Evolutionary conservation across 306 rosid species (phyloP).

Genomic region (Quercus cerris): DNA sequence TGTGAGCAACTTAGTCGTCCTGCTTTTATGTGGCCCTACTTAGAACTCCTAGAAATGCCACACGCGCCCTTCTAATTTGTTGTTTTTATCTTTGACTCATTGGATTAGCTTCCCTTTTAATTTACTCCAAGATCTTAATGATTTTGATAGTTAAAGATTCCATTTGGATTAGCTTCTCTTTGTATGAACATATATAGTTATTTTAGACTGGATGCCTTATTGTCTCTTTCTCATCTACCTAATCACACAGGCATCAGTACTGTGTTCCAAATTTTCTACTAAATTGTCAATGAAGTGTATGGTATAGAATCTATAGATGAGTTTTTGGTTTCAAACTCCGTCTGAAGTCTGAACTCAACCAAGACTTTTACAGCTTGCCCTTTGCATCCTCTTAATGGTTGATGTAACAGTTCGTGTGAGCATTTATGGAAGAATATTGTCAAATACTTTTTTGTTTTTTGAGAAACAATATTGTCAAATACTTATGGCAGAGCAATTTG

Average conservation of each 20-base stretch:
- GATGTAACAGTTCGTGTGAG: neutral
- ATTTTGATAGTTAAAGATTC: neutral
- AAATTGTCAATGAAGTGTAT: neutral
- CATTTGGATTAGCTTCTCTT: neutral
- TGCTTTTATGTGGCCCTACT: neutral
- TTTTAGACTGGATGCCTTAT: neutral
- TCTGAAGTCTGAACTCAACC: neutral
- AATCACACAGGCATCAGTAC: neutral
- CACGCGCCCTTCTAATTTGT: neutral
- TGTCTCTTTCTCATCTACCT: neutral
- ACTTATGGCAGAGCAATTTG: neutral
- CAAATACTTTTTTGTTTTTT: too few species aligned
- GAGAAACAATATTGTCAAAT: too few species aligned
- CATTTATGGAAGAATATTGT: too few species aligned
- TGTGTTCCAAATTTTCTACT: neutral
- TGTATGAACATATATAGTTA: neutral
- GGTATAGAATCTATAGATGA: too few species aligned
- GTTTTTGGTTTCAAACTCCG: neutral
- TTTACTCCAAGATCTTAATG: neutral
- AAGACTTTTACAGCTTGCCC: neutral
- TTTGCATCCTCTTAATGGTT: too few species aligned
- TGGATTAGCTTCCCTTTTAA: neutral
- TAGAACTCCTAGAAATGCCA: neutral
- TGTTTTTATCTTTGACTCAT: slow-evolving; percentile 1
- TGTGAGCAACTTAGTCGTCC: neutral